Percentiles rank a stretch among this genome's conserved stretches.
These are phyloP conservation scores for Taphrina deformans DNA, from an alignment of 1,139 yeast genomes.

Conservation along the genomic window DNA sequence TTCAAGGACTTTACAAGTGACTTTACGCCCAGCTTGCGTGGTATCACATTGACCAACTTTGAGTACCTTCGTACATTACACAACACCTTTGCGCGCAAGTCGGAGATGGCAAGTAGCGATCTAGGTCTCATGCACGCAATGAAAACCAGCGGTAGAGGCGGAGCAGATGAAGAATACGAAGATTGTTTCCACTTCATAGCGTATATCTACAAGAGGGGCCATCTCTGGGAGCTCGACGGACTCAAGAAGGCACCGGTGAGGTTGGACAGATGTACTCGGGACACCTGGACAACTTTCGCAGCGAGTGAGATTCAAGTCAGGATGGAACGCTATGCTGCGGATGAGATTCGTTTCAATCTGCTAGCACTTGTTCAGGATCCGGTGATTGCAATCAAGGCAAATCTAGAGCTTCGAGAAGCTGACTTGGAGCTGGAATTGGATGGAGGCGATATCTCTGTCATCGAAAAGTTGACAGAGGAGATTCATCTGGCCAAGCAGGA, in stretches of 20 bases:
- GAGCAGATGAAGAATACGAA: conserved; percentile 45
- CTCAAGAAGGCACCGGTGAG: conserved; percentile 58
- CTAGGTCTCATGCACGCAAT: conserved; percentile 6
- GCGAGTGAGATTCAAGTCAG: conserved; percentile 53
- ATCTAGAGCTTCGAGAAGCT: neutral
- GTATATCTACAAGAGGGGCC: conserved; percentile 52
- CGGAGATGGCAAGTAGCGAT: conserved; percentile 22
- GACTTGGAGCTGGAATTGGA: neutral
- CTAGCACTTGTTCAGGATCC: conserved; percentile 59
- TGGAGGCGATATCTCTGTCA: neutral
- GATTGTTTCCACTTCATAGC: conserved; percentile 65
- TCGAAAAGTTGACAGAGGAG: neutral
- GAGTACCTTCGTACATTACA: conserved; percentile 61
- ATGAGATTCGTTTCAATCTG: conserved; percentile 61
- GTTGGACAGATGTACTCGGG: conserved; percentile 51
- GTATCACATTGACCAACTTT: conserved; percentile 65
- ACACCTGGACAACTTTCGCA: conserved; percentile 50
- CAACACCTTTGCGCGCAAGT: conserved; percentile 59
- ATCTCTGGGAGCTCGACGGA: conserved; percentile 66
- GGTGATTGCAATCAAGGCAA: conserved; percentile 43
- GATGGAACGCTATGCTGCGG: conserved; percentile 51
- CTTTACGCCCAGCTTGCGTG: conserved; percentile 45
- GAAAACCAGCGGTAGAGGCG: conserved; percentile 46
- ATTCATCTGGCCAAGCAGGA: neutral
- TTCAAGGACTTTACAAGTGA: conserved; percentile 54